These are phyloP conservation scores for Gorgonomyces haynaldii DNA, from an alignment of 192 early-diverging fungal species.

Conservation along the genomic window DNA sequence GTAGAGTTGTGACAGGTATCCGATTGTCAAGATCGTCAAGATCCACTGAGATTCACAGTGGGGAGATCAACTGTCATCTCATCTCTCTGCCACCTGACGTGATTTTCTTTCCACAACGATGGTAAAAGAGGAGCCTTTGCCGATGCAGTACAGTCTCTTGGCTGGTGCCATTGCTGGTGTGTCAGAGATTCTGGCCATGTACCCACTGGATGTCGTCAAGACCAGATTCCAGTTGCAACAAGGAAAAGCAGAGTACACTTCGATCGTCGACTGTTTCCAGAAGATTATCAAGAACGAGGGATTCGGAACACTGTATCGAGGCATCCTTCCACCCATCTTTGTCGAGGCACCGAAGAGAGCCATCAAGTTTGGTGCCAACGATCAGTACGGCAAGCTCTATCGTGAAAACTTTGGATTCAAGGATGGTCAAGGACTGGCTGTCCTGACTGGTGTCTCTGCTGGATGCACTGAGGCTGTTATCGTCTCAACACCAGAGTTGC, in stretches of 20 bases:
- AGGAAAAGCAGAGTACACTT: constrained; percentile 49
- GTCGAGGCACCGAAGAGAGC: constrained; percentile 96
- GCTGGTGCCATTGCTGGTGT: constrained; percentile 39
- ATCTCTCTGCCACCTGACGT: no score
- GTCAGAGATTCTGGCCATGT: constrained; percentile 90
- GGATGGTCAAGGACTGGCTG: constrained; percentile 64
- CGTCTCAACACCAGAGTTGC: constrained; percentile 82
- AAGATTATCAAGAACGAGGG: constrained; percentile 63
- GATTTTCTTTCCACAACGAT: neutral
- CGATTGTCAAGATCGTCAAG: no score
- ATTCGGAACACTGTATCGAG: constrained; percentile 26
- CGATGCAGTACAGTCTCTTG: constrained; percentile 11
- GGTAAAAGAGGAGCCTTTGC: constrained; percentile 13
- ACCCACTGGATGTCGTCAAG: constrained; percentile 91
- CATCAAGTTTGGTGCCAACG: constrained; percentile 94
- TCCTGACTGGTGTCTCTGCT: constrained; percentile 80
- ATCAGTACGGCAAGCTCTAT: constrained; percentile 52
- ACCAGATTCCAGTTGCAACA: constrained; percentile 85
- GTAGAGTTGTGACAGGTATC: no score
- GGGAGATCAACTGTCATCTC: no score
- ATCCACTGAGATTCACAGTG: no score
- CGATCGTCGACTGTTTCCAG: constrained; percentile 51
- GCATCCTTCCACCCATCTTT: constrained; percentile 93
- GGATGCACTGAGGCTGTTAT: constrained; percentile 86
- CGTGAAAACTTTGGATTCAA: constrained; percentile 40